Percentiles rank a stretch among this genome's conserved stretches.
Evolutionary conservation across 73 alveolate species (phyloP).

Genomic region (Paramecium sexaurelia): DNA sequence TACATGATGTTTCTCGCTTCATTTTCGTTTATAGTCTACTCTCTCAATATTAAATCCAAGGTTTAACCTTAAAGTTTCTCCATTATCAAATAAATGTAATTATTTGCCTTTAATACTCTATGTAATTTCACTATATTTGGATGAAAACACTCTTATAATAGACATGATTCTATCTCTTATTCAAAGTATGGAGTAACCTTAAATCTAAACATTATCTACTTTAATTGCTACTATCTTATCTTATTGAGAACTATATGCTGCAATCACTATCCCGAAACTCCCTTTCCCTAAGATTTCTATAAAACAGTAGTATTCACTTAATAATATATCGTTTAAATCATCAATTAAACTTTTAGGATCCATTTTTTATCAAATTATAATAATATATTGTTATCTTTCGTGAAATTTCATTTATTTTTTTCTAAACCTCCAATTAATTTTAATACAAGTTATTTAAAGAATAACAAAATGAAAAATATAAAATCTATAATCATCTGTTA

Average conservation of each 20-base stretch:
- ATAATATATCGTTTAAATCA: conserved; percentile 21
- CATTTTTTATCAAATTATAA: background rate
- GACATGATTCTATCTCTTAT: background rate
- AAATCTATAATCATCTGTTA: conserved; percentile 36
- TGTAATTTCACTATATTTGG: conserved; percentile 10
- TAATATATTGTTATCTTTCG: background rate
- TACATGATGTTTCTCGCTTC: background rate
- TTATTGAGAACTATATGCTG: background rate
- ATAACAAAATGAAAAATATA: background rate
- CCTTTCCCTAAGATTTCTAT: background rate
- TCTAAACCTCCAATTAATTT: background rate
- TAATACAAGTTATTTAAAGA: background rate
- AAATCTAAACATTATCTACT: background rate
- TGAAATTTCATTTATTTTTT: background rate
- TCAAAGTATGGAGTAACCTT: background rate
- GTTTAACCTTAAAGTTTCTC: background rate
- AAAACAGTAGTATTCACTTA: background rate
- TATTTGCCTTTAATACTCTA: background rate
- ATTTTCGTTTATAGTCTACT: background rate
- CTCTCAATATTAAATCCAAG: background rate
- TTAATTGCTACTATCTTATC: background rate
- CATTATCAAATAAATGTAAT: background rate
- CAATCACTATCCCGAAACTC: conserved; percentile 13
- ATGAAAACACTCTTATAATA: conserved; percentile 38
- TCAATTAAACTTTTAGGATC: background rate